These are phyloP conservation scores for Pseudonectria buxi DNA, from an alignment of 2,329 filamentous ascomycete genomes.

Conservation along the genomic window DNA sequence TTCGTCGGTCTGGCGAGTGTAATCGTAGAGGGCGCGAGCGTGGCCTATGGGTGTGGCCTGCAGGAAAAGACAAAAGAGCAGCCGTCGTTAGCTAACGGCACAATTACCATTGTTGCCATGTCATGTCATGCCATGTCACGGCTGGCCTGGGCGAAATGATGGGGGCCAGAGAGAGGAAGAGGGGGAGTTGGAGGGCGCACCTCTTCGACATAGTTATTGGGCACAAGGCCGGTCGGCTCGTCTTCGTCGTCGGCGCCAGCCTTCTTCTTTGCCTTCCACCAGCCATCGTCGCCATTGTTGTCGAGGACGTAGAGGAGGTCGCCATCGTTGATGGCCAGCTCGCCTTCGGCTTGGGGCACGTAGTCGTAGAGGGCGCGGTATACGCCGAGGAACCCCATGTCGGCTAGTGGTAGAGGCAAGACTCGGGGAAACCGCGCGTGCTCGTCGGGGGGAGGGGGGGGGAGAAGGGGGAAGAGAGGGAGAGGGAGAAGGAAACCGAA, in stretches of 20 bases:
- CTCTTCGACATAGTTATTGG: conserved; percentile 93
- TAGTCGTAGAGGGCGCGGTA: conserved; percentile 93
- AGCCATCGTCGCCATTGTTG: conserved; percentile 69
- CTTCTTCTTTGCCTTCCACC: conserved; percentile 97
- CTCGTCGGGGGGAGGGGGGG: too few relatives aligned
- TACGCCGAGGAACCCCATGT: conserved; percentile 87
- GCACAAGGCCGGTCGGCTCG: conserved; percentile 82
- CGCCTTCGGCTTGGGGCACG: conserved; percentile 74
- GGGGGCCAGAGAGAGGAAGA: background rate
- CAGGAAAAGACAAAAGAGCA: conserved; percentile 10
- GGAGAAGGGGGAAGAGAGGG: conserved; percentile 2
- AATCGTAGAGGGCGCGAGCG: conserved; percentile 95
- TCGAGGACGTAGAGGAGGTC: conserved; percentile 85
- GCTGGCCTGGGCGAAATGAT: conserved; percentile 1
- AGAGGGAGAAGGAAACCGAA: conserved; percentile 2
- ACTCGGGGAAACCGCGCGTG: conserved; percentile 1
- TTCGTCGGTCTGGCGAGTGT: conserved; percentile 93
- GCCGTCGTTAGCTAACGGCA: conserved; percentile 1
- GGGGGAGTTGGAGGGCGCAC: conserved; percentile 36
- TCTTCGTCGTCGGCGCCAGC: conserved; percentile 78
- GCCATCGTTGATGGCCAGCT: conserved; percentile 77
- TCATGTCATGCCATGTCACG: background rate
- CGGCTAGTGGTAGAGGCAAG: conserved; percentile 8
- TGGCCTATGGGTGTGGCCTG: conserved; percentile 60
- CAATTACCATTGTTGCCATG: conserved; percentile 3